Base-by-base conservation (phyloP, 495 filamentous ascomycete species). In the Chaetomium fimeti region DNA sequence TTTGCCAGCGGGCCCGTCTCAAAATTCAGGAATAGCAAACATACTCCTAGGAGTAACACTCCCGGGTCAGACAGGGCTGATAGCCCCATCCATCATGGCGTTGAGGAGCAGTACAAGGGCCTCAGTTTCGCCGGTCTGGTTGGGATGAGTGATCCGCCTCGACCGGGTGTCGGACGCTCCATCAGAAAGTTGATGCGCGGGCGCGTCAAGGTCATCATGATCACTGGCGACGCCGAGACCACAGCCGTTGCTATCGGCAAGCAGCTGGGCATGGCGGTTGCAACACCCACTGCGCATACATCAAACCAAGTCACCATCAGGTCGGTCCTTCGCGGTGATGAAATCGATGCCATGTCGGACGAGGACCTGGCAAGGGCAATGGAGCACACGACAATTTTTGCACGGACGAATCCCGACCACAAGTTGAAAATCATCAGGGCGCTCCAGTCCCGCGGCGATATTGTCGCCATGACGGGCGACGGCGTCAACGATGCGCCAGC, bases 401-500 rank as follows among this genome's bases (percentile, higher is more conserved):
- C 94, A 18, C 89, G 94, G 45, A 97, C 95, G 16, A 96, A 90
- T 67, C 94, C 94, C 3, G 94, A 98, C 62, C 94, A 98, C 77
- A 98, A 98, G 75, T 83, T 98, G 82, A 97, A 97, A 73, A 98
- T 98, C 72, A 88, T 98, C 65, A 83, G 84, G 55, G 95, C 94
- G 0, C 85, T 98, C 40, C 94, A 98, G 71, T 84, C 89, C 45
- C 90, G 93, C 32, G 94, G 95, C 36, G 95, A 98, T 76, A 92
- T 98, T 32, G 95, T 98, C 51, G 94, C 94, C 60, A 98, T 98
- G 94, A 98, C 94, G 7, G 94, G 94, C 9, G 94, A 98, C 69
- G 94, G 94, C 60, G 94, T 98, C 54, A 98, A 98, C 68, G 94
- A 98, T 78, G 94, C 94, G 24, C 94, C 94, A 3, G 94, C 94